Percentiles rank a stretch among this genome's conserved stretches.
phyloP scores from a whole-genome alignment of 148 eudicot genomes.

The Suaeda aralocaspica region DNA sequence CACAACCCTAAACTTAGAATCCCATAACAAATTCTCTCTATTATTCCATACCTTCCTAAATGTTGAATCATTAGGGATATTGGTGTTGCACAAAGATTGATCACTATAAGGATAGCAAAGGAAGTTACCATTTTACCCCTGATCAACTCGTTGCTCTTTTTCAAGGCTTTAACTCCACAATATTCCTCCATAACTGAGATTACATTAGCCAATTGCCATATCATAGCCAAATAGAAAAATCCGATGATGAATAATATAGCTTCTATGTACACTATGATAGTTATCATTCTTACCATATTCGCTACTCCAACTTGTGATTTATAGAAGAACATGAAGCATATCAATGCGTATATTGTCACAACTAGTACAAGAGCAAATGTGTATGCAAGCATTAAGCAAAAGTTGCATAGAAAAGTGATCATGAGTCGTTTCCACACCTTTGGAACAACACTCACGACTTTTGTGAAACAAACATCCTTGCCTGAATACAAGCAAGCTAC shows the following conservation, averaged over 20 bases:
- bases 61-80: constrained; percentile 13
- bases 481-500: constrained; percentile 34
- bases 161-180: too few species aligned
- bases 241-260: constrained; percentile 6
- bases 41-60: not conserved
- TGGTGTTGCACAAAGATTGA: constrained; percentile 13
- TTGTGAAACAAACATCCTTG: constrained; percentile 31
- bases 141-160: too few species aligned
- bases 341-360: not conserved
- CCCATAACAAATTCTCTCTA: constrained; percentile 24
- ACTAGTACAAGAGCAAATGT: not conserved
- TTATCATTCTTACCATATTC: not conserved
- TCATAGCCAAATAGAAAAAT: constrained; percentile 16
- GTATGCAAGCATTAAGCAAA: constrained; percentile 25
- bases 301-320: not conserved
- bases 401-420: constrained; percentile 35
- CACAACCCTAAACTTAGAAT: constrained; percentile 22
- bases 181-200: constrained; percentile 39
- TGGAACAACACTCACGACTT: constrained; percentile 34
- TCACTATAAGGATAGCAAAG: constrained; percentile 12
- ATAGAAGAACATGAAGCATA: not conserved
- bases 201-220: constrained; percentile 43
- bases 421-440: constrained; percentile 50
- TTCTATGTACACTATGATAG: not conserved
- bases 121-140: constrained; percentile 40